Base-by-base conservation (phyloP, 352 stramenopile species). In the Peronospora destructor region DNA sequence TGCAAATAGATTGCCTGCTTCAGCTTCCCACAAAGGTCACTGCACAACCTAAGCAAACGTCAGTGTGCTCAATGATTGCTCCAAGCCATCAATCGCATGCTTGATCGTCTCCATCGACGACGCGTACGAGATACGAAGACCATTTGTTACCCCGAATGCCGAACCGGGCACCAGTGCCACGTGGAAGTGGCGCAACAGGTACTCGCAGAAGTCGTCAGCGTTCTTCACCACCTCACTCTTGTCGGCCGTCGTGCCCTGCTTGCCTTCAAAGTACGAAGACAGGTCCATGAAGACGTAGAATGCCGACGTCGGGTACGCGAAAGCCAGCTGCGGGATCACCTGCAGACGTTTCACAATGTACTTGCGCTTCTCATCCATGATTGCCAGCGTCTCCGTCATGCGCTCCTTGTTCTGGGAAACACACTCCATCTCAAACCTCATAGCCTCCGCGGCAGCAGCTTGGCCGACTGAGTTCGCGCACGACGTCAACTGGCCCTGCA, bases 211-310 rank as follows among this genome's bases (percentile, higher is more conserved):
- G 53, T 84, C 76, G 45, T 85, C 78, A 10, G 64, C 60, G 39
- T 81, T 64, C 46, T 66, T 59, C 37, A 87, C 47, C 40, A 72
- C 57, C 56, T 76, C 64, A 19, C 63, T 63, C 49, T 61, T 68
- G 38, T 76, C 71, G 23, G 65, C 47, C 19, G 56, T 73, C 45
- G 36, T 37, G 25, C 60, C 68, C 34, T 64, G 61, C 60, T 79
- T 77, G 47, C 66, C 84, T 7, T 78, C 76, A 45, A 91, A 87
- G 57, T 91, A 91, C 45, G 52, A 52, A 2, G 75, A 75, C 21
- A 98, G 67, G 59, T 98, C 91, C 30, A 94, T 73, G 38, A 98
- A 87, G 32, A 98, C 80, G 59, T 98, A 98, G 72, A 98, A 98
- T 11, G 95, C 93, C 19, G 91, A 92, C 46, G 86, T 84, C 17